These are phyloP conservation scores for Sordariomycetes sp. DNA, from an alignment of 2,329 filamentous ascomycete species.

Conservation along the genomic window DNA sequence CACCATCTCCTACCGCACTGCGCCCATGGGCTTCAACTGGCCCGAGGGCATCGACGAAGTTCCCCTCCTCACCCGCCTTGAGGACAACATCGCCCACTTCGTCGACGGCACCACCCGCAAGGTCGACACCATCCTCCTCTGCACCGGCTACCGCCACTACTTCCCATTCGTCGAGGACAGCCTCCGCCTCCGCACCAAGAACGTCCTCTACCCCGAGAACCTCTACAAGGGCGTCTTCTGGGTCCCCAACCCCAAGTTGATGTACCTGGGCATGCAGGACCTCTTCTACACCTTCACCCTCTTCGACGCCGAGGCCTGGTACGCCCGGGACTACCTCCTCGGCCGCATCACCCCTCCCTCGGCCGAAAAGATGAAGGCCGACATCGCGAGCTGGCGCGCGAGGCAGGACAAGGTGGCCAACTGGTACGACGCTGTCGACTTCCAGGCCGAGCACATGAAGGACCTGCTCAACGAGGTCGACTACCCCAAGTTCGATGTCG, in stretches of 20 bases:
- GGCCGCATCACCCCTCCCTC: slow-evolving; percentile 51
- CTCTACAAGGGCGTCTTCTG: slow-evolving; percentile 61
- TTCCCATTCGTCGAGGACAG: slow-evolving; percentile 54
- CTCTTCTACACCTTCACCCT: slow-evolving; percentile 54
- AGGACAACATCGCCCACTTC: not conserved
- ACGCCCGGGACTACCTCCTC: slow-evolving; percentile 40
- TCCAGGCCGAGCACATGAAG: not conserved
- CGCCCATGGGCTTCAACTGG: not conserved
- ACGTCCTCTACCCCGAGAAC: slow-evolving; percentile 22
- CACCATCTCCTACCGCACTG: slow-evolving; percentile 26
- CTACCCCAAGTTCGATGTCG: not conserved
- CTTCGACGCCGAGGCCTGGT: slow-evolving; percentile 57
- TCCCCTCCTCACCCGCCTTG: not conserved
- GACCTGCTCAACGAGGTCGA: not conserved
- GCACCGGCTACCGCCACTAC: slow-evolving; percentile 57
- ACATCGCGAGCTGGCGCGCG: not conserved
- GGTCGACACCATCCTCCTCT: slow-evolving; percentile 51
- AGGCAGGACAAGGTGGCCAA: not conserved
- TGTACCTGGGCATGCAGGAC: slow-evolving; percentile 54
- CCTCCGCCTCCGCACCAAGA: slow-evolving; percentile 33
- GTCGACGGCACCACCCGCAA: slow-evolving; percentile 16
- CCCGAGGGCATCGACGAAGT: not conserved
- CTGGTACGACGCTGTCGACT: not conserved
- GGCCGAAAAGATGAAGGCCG: slow-evolving; percentile 42
- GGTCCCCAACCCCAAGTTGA: slow-evolving; percentile 49